Percentiles rank a stretch among this genome's conserved stretches.
These are phyloP conservation scores for Phytomonas serpens DNA, from an alignment of 208 protist genomes.

Conservation along the genomic window DNA sequence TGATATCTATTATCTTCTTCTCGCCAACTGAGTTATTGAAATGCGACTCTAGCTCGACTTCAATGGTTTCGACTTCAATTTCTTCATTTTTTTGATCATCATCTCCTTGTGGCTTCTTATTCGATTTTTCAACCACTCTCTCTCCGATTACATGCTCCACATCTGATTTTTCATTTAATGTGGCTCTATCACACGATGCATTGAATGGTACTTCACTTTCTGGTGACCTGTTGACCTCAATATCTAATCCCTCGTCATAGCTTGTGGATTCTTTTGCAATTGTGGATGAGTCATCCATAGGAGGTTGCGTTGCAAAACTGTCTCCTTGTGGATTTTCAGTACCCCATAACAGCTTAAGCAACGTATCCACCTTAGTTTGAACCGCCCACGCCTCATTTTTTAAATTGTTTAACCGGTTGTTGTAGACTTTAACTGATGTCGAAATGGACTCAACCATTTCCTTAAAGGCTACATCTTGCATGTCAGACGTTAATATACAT, in stretches of 20 bases:
- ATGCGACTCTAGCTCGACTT: constrained; percentile 63
- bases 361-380: constrained; percentile 61
- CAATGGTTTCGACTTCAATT: constrained; percentile 81
- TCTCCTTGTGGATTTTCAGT: constrained; percentile 53
- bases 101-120: not conserved
- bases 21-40: constrained; percentile 39
- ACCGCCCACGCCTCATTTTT: constrained; percentile 81
- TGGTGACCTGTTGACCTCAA: not conserved
- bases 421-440: constrained; percentile 84
- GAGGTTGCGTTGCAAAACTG: constrained; percentile 48
- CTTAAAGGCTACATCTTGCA: constrained; percentile 69
- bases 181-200: not conserved
- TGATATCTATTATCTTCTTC: constrained; percentile 87
- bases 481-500: constrained; percentile 20
- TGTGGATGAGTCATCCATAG: constrained; percentile 7
- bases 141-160: constrained; percentile 74
- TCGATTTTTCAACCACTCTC: constrained; percentile 22
- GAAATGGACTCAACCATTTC: constrained; percentile 63
- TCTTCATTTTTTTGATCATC: constrained; percentile 29
- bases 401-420: constrained; percentile 65
- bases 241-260: constrained; percentile 31
- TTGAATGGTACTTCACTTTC: not conserved
- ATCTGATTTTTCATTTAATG: not conserved
- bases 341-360: constrained; percentile 79
- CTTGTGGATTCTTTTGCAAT: constrained; percentile 67